Evolutionary conservation across 768 basidiomycete species (phyloP).

Genomic region (Pleurotus giganteus): DNA sequence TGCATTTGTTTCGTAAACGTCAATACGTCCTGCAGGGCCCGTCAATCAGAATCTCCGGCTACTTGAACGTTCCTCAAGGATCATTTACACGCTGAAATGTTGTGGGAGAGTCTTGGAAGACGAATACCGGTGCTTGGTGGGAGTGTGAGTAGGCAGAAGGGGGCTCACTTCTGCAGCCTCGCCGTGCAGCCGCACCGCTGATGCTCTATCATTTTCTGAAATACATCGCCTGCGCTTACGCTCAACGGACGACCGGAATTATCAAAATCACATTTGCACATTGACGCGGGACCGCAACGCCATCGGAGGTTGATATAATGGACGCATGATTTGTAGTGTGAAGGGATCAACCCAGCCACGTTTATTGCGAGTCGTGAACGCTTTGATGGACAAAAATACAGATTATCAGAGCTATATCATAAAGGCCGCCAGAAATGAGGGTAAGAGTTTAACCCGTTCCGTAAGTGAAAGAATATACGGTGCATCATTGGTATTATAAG

Average conservation of each 20-base stretch:
- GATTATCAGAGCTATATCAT: not conserved
- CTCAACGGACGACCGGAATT: not conserved
- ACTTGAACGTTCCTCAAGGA: not conserved
- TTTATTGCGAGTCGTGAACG: not conserved
- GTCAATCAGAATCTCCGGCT: conserved; percentile 6
- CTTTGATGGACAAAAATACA: not conserved
- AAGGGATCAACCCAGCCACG: not conserved
- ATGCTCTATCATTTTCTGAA: no score
- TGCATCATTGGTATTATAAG: not conserved
- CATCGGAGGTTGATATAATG: not conserved
- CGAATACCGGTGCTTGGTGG: no score
- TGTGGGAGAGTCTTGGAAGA: not conserved
- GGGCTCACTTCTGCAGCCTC: no score
- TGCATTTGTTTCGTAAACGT: conserved; percentile 2
- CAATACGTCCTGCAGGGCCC: not conserved
- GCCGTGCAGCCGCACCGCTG: no score
- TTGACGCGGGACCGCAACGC: not conserved
- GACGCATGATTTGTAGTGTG: not conserved
- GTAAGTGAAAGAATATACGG: not conserved
- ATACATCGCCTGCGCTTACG: not conserved
- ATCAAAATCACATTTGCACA: not conserved
- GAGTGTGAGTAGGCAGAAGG: no score
- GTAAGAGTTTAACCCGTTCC: conserved; percentile 5
- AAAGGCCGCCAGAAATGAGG: not conserved
- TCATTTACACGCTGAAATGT: not conserved